Evolutionary conservation across 345 rosid species (phyloP), one percentile per base, ranked within the genome.

Genomic region (Camelina neglecta): DNA sequence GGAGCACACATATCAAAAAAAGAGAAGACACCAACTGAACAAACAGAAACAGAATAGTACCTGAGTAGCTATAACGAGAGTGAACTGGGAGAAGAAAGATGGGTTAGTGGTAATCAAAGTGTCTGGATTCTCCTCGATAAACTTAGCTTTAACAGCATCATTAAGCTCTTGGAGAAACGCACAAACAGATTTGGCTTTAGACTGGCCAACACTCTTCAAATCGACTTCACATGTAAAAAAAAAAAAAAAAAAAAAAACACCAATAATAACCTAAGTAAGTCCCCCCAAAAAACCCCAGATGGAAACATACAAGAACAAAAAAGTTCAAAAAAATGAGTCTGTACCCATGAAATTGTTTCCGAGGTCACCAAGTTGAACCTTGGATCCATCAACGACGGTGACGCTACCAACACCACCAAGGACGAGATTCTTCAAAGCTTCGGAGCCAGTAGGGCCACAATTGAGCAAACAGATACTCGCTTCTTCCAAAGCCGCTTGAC

Each of bases 361-460:
- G 44, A 92, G 97, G 82, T 90, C 99, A 9, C 96, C 91, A n/a
- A 79, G 54, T 79, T 86, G 91, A 71, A 95, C 97, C 78, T 81
- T 86, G 7, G 97, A 92, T 73, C 99, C 99, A 85, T 95, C 99
- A 59, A 95, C 88, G 31, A 95, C 79, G 7, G 97, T 90, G 76
- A 95, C 89, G 56, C 96, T 90, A 21, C 99, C 99, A 72, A 95
- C 86, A 45, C 99, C 97, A 62, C 97, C 97, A 51, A 95, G 99
- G 51, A 95, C 99, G 72, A 95, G 91, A 81, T 95, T 95, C 75
- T 95, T 95, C 78, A 95, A 74, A 3, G 97, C 92, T 83, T 95
- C 99, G 0, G 99, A 92, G 47, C 99, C 97, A 4, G 99, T 92
- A 47, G 99, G 99, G 45, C 99, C 97, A 79, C 99, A 95, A 68